Base-by-base conservation (phyloP, 2,329 filamentous ascomycete species). In the Hawksworthiomyces lignivorus region DNA sequence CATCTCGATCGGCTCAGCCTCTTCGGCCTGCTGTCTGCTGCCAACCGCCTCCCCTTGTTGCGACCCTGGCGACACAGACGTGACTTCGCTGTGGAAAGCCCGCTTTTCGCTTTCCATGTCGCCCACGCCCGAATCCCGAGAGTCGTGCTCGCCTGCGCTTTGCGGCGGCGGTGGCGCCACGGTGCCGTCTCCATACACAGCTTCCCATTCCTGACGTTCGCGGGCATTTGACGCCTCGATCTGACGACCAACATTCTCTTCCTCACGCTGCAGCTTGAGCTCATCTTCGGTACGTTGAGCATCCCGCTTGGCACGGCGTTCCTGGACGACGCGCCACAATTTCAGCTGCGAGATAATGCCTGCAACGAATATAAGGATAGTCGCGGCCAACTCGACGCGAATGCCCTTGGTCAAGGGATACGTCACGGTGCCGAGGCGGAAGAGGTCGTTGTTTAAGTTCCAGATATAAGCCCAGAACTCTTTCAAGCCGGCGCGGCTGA, bases 391-490 rank as follows among this genome's bases (percentile, higher is more conserved):
- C 58, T 97, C 90, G 12, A 92, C 89, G 29, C 80, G 78, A 43
- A 96, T 92, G 3, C 86, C 87, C 52, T 81, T 84, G 0, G 87
- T 96, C 11, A 95, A 66, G 0, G 90, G 90, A 57, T 94, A 97
- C 0, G 84, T 87, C 36, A 72, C 69, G 1, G 84, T 83, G 28
- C 77, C 75, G 3, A 87, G 64, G 0, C 89, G 89, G 54, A 97
- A 97, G 1, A 88, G 67, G 38, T 84, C 72, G 31, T 79, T 68
- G 59, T 96, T 96, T 29, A 97, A 63, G 34, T 67, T 68, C 90
- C 90, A 97, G 28, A 94, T 72, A 58, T 94, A 97, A 6, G 87
- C 74, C 90, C 90, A 97, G 52, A 96, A 96, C 59, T 97, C 90
- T 60, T 95, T 96, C 53, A 94, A 67, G 12, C 90, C 90, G n/a